Evolutionary conservation across 1,284 basidiomycete species (phyloP).

Genomic region (Trametes sp.): DNA sequence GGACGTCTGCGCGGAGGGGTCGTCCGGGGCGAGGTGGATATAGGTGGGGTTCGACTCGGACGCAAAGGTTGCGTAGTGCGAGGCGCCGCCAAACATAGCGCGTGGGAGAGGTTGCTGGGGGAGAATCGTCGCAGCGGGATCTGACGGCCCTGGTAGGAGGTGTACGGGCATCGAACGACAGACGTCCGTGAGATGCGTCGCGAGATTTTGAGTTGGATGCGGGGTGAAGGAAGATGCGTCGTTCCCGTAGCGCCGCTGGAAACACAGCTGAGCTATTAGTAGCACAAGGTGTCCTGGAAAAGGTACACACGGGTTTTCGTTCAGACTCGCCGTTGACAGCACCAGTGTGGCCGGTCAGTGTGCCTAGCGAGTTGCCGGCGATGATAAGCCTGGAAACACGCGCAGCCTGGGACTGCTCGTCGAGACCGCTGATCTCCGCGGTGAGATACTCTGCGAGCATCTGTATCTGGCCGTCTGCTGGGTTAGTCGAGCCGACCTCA

Average conservation of each 20-base stretch:
- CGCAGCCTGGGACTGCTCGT: conserved; percentile 71
- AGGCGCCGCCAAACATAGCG: conserved; percentile 86
- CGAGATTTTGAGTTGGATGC: conserved; percentile 77
- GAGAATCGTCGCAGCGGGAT: conserved; percentile 89
- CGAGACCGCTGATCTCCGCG: conserved; percentile 79
- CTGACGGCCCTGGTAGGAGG: conserved; percentile 84
- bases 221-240: conserved; percentile 71
- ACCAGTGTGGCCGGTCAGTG: conserved; percentile 43
- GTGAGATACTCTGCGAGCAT: conserved; percentile 88
- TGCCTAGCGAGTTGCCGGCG: conserved; percentile 85
- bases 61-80: conserved; percentile 69
- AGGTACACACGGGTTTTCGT: conserved; percentile 59
- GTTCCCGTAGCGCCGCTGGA: conserved; percentile 65
- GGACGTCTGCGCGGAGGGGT: conserved; percentile 25
- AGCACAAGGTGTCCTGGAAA: background rate
- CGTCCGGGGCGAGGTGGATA: conserved; percentile 60
- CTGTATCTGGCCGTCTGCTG: conserved; percentile 79
- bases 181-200: conserved; percentile 77
- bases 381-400: conserved; percentile 86
- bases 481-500: conserved; percentile 64
- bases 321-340: conserved; percentile 55
- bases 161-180: conserved; percentile 80
- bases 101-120: conserved; percentile 95
- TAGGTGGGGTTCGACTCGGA: conserved; percentile 94
- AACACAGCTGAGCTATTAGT: conserved; percentile 2